A percentile compares a stretch with the other conserved stretches of the same genome.
These are phyloP conservation scores for Eucalyptus polyanthemos DNA, from an alignment of 345 rosid species.

Conservation along the genomic window DNA sequence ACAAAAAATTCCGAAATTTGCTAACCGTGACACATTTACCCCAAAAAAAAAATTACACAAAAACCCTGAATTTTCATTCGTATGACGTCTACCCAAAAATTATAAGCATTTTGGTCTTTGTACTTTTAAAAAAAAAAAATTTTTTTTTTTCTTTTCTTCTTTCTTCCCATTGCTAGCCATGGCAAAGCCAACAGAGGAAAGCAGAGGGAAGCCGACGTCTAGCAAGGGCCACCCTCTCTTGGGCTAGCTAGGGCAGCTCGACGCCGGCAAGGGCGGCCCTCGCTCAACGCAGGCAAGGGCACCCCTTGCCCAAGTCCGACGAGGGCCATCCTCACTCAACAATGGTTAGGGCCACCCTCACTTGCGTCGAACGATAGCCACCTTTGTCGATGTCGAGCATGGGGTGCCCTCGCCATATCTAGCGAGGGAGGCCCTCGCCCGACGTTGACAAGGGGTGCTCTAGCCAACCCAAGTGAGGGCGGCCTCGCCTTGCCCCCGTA, in stretches of 20 bases:
- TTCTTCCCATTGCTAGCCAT: fast-evolving
- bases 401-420: too few species aligned
- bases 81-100: too few species aligned
- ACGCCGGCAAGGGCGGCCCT: fast-evolving
- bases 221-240: fast-evolving
- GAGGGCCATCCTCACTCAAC: fast-evolving
- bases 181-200: fast-evolving
- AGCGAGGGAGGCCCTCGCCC: fast-evolving
- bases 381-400: fast-evolving
- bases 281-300: fast-evolving
- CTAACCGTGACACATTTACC: fast-evolving
- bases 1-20: fast-evolving
- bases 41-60: too few species aligned
- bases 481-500: fast-evolving
- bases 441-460: fast-evolving
- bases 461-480: fast-evolving
- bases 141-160: too few species aligned
- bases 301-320: fast-evolving
- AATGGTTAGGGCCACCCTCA: fast-evolving
- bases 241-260: fast-evolving
- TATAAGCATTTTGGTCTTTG: fast-evolving
- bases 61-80: too few species aligned
- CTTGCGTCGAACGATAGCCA: fast-evolving
- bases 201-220: fast-evolving
- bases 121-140: too few species aligned